Percentiles rank a stretch among this genome's conserved stretches.
These are phyloP conservation scores for Apiospora malaysiana DNA, from an alignment of 2,329 filamentous ascomycete genomes.

Conservation along the genomic window DNA sequence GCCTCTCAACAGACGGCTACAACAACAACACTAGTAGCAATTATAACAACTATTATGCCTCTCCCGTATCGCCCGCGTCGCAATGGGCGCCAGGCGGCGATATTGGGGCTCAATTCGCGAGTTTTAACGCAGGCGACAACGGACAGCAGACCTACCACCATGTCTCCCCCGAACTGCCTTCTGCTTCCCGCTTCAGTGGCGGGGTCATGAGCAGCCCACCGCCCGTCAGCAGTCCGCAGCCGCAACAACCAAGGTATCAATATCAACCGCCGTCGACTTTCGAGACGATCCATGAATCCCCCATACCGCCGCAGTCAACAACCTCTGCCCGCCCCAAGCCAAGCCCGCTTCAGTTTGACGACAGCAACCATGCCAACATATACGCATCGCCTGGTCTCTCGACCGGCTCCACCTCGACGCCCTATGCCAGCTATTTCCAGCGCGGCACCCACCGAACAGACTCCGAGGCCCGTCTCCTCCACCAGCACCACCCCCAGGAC, in stretches of 20 bases:
- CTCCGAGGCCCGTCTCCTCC: slow-evolving; percentile 29
- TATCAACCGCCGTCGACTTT: neutral
- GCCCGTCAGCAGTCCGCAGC: neutral
- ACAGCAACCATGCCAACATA: slow-evolving; percentile 21
- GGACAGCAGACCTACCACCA: neutral
- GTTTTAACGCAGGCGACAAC: neutral
- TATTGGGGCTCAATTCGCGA: neutral
- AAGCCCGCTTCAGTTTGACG: slow-evolving; percentile 31
- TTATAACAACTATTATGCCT: neutral
- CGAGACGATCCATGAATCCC: neutral
- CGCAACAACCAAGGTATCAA: neutral
- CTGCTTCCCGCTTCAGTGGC: neutral
- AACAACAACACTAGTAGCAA: neutral
- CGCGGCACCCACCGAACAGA: slow-evolving; percentile 25
- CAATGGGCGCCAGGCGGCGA: neutral
- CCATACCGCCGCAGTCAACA: neutral
- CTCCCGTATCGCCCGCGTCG: neutral
- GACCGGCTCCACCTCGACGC: slow-evolving; percentile 27
- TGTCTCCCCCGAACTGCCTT: neutral
- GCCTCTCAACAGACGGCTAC: neutral
- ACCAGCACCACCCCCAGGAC: slow-evolving; percentile 23
- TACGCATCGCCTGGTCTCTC: slow-evolving; percentile 27
- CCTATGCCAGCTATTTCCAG: slow-evolving; percentile 25
- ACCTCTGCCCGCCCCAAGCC: slow-evolving; percentile 27
- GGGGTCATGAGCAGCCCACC: neutral